Base-by-base conservation (phyloP, 2,329 filamentous ascomycete species). In the Hysterium pulicare region DNA sequence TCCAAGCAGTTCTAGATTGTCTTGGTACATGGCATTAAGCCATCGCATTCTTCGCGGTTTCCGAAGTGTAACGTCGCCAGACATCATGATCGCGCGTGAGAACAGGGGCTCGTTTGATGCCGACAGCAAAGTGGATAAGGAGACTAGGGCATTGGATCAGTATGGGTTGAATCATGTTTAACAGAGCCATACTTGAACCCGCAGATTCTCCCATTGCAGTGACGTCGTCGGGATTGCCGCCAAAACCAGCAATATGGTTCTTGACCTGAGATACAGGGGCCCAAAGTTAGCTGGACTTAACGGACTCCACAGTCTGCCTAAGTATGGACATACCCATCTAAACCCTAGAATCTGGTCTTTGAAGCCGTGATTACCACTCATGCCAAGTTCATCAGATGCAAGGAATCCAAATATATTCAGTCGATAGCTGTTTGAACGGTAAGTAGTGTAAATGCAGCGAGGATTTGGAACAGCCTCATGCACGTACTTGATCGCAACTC, bases 151-250 rank as follows among this genome's bases (percentile, higher is more conserved):
- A n/a, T 28, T 28, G 24, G 24, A 13, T 28, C 13, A 28, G 24
- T 28, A 13, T 8, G 13, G 13, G 7, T 7, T 28, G 13, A 13
- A 28, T 28, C 7, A 8, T 28, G 7, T 8, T 15, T 33, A 8
- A 33, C 7, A 19, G 33, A 22, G 16, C 32, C 58, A 48, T 51
- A 61, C 68, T 68, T 6, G 58, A 73, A 23, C 74, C 75, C 2
- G 73, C 72, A 32, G 69, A 73, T 49, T 76, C 69, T 7, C 74
- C 75, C 11, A 69, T 59, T 2, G 69, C 54, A 1, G 66, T 70
- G 2, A 71, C 49, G 32, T 64, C 60, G 7, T 47, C 46, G 3
- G 64, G 51, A 47, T 71, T 59, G 8, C 69, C 68, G n/a, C 68
- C 66, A 44, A 71, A 70, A 0, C 61, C 62, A 4, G 38, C 45